phyloP scores from a whole-genome alignment of 345 rosid genomes.

The Pugionium cornutum region DNA sequence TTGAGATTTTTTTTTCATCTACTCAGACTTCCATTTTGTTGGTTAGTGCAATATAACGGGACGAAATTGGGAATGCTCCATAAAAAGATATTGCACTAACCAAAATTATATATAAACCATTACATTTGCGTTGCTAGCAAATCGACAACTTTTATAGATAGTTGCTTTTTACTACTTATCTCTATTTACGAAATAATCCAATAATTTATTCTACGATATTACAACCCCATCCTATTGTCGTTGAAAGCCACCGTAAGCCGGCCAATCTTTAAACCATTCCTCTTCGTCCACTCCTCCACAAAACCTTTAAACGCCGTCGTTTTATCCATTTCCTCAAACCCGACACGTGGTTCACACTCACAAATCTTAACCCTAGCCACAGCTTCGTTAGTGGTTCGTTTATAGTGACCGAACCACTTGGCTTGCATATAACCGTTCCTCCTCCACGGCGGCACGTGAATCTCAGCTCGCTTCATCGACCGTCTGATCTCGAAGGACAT shows the following conservation, averaged over 20 bases:
- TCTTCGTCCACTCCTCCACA: conserved; percentile 12
- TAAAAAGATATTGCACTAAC: conserved; percentile 4
- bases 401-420: conserved; percentile 74
- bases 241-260: conserved; percentile 34
- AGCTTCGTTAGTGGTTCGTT: conserved; percentile 56
- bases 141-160: conserved; percentile 11
- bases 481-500: conserved; percentile 61
- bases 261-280: conserved; percentile 29
- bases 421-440: conserved; percentile 71
- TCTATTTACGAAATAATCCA: conserved; percentile 7
- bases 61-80: conserved; percentile 14
- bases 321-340: conserved; percentile 27
- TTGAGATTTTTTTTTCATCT: conserved; percentile 16
- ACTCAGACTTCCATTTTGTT: too few species aligned
- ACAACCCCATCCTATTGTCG: background rate
- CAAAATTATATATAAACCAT: background rate
- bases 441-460: conserved; percentile 86
- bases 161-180: conserved; percentile 16
- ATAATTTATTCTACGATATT: too few species aligned
- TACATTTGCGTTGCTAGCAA: conserved; percentile 1
- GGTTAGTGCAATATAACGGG: background rate
- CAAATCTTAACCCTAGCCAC: conserved; percentile 32
- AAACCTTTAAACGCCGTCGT: background rate
- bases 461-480: conserved; percentile 53
- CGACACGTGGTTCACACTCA: conserved; percentile 21